A percentile compares a stretch with the other conserved stretches of the same genome.
Evolutionary conservation across 2,329 filamentous ascomycete genomes (phyloP).

Genomic region (Neonectria faginata): DNA sequence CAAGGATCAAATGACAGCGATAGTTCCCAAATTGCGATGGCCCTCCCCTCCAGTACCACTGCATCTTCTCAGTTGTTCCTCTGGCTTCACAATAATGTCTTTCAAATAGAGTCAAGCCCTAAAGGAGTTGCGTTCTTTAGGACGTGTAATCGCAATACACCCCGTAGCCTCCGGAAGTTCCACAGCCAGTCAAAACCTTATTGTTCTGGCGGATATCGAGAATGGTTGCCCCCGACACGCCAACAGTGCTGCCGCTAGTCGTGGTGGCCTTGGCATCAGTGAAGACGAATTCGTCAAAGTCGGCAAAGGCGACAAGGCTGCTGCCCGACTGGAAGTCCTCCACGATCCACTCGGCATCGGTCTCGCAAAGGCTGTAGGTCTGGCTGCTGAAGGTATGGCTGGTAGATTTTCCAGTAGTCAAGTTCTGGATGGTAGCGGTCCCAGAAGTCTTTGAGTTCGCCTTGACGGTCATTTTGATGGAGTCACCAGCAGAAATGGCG

Average conservation of each 20-base stretch:
- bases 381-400: slow-evolving; percentile 16
- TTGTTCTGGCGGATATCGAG: slow-evolving; percentile 20
- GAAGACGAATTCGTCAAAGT: slow-evolving; percentile 18
- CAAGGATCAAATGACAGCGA: too few relatives aligned
- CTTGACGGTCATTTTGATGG: slow-evolving; percentile 19
- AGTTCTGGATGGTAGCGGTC: slow-evolving; percentile 16
- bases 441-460: slow-evolving; percentile 20
- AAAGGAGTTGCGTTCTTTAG: neutral
- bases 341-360: slow-evolving; percentile 22
- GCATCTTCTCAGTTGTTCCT: too few relatives aligned
- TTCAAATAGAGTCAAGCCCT: neutral
- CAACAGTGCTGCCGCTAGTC: slow-evolving; percentile 15
- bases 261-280: slow-evolving; percentile 6
- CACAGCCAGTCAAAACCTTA: slow-evolving; percentile 12
- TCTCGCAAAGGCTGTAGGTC: slow-evolving; percentile 18
- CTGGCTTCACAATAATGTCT: too few relatives aligned
- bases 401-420: slow-evolving; percentile 10
- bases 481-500: slow-evolving; percentile 13
- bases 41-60: too few relatives aligned
- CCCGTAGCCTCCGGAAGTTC: neutral
- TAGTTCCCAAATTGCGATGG: too few relatives aligned
- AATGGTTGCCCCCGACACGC: slow-evolving; percentile 17
- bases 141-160: neutral
- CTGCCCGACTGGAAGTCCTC: slow-evolving; percentile 16
- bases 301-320: slow-evolving; percentile 18